Percentiles rank a stretch among this genome's conserved stretches.
phyloP scores from a whole-genome alignment of 2,329 filamentous ascomycete genomes.

The Calonectria pseudoreteaudii region DNA sequence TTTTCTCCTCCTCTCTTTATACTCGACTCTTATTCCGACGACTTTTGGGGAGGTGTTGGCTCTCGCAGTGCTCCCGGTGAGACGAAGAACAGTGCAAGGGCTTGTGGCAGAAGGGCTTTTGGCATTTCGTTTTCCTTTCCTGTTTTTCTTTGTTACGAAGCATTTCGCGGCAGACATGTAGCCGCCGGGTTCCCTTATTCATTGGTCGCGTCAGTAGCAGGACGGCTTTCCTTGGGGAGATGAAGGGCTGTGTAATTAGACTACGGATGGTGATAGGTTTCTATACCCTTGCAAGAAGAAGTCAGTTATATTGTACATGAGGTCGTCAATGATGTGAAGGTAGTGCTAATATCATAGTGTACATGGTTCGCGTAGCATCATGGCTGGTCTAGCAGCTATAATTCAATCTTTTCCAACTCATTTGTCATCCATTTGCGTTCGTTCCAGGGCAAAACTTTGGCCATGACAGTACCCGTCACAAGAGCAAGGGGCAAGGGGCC shows the following conservation, averaged over 20 bases:
- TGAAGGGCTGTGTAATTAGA: conserved; percentile 51
- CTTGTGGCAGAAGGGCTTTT: conserved; percentile 24
- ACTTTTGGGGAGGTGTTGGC: conserved; percentile 32
- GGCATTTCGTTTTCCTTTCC: conserved; percentile 37
- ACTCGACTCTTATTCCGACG: conserved; percentile 32
- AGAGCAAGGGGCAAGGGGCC: conserved; percentile 89
- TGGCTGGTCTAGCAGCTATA: not conserved
- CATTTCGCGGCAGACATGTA: conserved; percentile 47
- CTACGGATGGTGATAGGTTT: conserved; percentile 41
- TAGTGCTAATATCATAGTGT: not conserved
- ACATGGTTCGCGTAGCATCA: conserved; percentile 16
- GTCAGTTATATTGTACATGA: conserved; percentile 38
- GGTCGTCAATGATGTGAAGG: not conserved
- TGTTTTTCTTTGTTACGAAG: conserved; percentile 47
- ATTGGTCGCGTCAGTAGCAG: conserved; percentile 22
- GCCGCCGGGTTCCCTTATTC: conserved; percentile 33
- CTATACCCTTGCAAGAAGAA: conserved; percentile 44
- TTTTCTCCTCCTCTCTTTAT: conserved; percentile 31
- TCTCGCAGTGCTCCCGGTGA: conserved; percentile 17
- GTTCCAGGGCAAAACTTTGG: conserved; percentile 65
- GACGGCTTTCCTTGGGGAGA: conserved; percentile 22
- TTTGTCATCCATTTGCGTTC: conserved; percentile 64
- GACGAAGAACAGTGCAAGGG: conserved; percentile 8
- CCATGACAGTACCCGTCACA: conserved; percentile 84
- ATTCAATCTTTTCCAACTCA: conserved; percentile 51